Evolutionary conservation across 805 yeast genomes (phyloP).

Genomic region (Cephaloascus fragrans): DNA sequence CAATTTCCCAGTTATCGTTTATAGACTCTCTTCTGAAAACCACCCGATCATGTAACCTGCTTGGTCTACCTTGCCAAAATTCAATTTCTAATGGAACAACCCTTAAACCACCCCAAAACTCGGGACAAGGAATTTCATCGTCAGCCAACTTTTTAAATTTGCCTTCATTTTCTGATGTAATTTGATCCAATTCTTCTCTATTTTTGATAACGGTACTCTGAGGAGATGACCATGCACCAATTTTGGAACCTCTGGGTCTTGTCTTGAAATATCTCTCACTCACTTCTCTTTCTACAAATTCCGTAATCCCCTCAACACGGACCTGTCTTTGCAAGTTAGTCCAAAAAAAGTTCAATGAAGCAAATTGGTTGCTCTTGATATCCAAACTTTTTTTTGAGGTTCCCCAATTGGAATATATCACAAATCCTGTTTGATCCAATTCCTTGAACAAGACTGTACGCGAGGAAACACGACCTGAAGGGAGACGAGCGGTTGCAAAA

Average conservation of each 20-base stretch:
- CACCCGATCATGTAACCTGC: slow-evolving; percentile 85
- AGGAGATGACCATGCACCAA: slow-evolving; percentile 97
- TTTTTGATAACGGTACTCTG: slow-evolving; percentile 56
- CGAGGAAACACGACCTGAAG: slow-evolving; percentile 84
- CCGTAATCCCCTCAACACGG: slow-evolving; percentile 81
- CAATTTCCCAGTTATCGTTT: slow-evolving; percentile 47
- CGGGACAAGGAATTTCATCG: slow-evolving; percentile 79
- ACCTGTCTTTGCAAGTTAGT: slow-evolving; percentile 85
- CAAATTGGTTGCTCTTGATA: slow-evolving; percentile 61
- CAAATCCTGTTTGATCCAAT: slow-evolving; percentile 74
- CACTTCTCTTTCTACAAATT: slow-evolving; percentile 62
- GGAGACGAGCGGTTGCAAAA: slow-evolving; percentile 81
- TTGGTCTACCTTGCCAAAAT: slow-evolving; percentile 94
- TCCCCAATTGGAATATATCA: slow-evolving; percentile 88
- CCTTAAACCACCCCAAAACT: slow-evolving; percentile 91
- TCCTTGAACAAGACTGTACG: slow-evolving; percentile 85
- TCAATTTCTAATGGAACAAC: slow-evolving; percentile 85
- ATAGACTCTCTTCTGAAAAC: slow-evolving; percentile 51
- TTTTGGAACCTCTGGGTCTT: slow-evolving; percentile 85
- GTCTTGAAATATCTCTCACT: slow-evolving; percentile 72
- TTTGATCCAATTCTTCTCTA: slow-evolving; percentile 54
- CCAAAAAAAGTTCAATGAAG: slow-evolving; percentile 89
- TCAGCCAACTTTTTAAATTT: slow-evolving; percentile 48
- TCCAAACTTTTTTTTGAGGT: slow-evolving; percentile 76
- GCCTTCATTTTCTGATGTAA: slow-evolving; percentile 35